Percentiles rank a stretch among this genome's conserved stretches.
These are phyloP conservation scores for Picea sitchensis DNA, from an alignment of 75 land plant genomes.

Conservation along the genomic window DNA sequence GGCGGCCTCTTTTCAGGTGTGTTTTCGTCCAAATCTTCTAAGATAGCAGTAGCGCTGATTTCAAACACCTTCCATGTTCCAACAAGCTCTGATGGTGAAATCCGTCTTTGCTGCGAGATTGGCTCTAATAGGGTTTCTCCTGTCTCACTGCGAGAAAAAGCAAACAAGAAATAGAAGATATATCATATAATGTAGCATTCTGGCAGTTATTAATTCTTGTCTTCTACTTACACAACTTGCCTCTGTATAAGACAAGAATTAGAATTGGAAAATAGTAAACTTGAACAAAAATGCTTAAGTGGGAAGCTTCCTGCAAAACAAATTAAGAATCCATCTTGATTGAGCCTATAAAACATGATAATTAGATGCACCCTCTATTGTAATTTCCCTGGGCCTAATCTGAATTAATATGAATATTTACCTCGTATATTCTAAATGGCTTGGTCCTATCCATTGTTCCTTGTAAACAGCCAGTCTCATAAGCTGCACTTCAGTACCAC, in stretches of 20 bases:
- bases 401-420: constrained; percentile 15
- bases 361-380: not conserved
- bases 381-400: not conserved
- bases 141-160: constrained; percentile 20
- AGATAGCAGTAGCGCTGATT: constrained; percentile 70
- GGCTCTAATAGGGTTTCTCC: constrained; percentile 39
- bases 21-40: constrained; percentile 19
- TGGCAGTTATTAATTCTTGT: not conserved
- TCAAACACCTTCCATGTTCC: constrained; percentile 99
- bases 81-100: constrained; percentile 63
- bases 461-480: constrained; percentile 85
- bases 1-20: constrained; percentile 7
- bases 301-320: not conserved
- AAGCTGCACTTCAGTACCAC: constrained; percentile 74
- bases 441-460: constrained; percentile 91
- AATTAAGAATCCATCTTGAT: not conserved
- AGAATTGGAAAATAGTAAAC: not conserved
- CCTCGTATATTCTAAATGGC: constrained; percentile 54
- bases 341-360: not conserved
- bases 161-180: not conserved
- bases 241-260: constrained; percentile 7
- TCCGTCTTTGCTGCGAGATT: constrained; percentile 67
- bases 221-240: not conserved
- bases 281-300: not conserved
- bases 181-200: constrained; percentile 1